Evolutionary conservation across 768 basidiomycete genomes (phyloP).

Genomic region (Cyclocybe cylindracea): DNA sequence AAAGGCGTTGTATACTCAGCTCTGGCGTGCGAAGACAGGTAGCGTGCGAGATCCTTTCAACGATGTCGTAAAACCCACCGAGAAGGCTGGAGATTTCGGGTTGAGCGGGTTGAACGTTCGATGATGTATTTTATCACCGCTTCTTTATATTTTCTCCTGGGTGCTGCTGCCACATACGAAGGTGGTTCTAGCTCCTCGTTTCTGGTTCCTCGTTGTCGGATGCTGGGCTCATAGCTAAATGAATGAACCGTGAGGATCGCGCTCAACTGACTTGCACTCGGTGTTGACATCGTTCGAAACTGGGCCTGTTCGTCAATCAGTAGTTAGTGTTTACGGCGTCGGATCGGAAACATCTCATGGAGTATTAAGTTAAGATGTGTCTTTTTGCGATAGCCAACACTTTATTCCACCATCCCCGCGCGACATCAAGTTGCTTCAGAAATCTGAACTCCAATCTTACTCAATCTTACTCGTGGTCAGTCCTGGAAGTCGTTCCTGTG

Average conservation of each 20-base stretch:
- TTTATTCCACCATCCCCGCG: too few relatives aligned
- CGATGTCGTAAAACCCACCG: slow-evolving; percentile 34
- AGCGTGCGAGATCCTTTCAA: slow-evolving; percentile 85
- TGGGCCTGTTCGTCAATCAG: too few relatives aligned
- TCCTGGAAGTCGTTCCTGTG: too few relatives aligned
- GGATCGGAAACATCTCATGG: too few relatives aligned
- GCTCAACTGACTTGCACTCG: not conserved
- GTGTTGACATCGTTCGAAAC: not conserved
- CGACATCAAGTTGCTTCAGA: too few relatives aligned
- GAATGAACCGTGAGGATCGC: not conserved
- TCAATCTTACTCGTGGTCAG: too few relatives aligned
- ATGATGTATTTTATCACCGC: slow-evolving; percentile 13
- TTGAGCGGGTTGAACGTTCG: slow-evolving; percentile 43
- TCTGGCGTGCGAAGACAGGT: slow-evolving; percentile 80
- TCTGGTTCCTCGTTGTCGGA: too few relatives aligned
- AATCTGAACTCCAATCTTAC: too few relatives aligned
- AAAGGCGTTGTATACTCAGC: slow-evolving; percentile 71
- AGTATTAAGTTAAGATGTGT: too few relatives aligned
- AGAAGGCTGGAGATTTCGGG: slow-evolving; percentile 39
- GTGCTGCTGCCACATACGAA: not conserved
- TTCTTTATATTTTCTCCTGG: slow-evolving; percentile 5
- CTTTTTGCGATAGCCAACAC: too few relatives aligned
- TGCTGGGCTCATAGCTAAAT: too few relatives aligned
- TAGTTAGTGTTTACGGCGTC: too few relatives aligned
- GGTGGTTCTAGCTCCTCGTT: not conserved